phyloP scores from a whole-genome alignment of 2,329 filamentous ascomycete species.

The Colletotrichum lentis region DNA sequence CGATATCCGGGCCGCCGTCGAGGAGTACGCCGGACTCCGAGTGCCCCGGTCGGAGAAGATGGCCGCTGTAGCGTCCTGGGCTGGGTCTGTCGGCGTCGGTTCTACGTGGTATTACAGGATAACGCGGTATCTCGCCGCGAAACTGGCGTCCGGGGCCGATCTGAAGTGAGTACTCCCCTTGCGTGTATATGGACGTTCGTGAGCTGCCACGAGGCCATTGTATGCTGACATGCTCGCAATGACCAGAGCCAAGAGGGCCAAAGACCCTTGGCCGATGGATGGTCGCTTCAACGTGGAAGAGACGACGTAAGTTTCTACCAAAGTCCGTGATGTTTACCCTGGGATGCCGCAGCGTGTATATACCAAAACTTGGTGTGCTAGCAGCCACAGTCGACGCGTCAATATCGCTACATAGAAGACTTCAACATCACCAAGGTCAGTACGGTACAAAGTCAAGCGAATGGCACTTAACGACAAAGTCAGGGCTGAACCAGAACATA shows the following conservation, averaged over 20 bases:
- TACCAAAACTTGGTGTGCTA: too few species aligned
- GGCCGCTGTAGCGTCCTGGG: slow-evolving; percentile 37
- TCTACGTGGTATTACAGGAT: slow-evolving; percentile 19
- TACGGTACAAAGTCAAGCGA: too few species aligned
- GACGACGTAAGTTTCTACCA: background rate
- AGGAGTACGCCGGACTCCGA: slow-evolving; percentile 39
- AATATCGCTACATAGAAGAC: too few species aligned
- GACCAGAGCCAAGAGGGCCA: background rate
- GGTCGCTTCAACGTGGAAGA: background rate
- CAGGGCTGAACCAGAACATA: too few species aligned
- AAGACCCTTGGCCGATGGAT: background rate
- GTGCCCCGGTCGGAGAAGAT: slow-evolving; percentile 41
- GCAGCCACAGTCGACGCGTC: too few species aligned
- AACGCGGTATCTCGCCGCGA: background rate
- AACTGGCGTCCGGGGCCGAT: background rate
- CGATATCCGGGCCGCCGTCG: slow-evolving; percentile 21
- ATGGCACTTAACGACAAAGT: too few species aligned
- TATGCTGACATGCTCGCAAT: background rate
- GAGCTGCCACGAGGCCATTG: background rate
- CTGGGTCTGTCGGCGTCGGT: slow-evolving; percentile 36
- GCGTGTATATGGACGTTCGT: too few species aligned
- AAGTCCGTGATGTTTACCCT: background rate
- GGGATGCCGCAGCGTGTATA: too few species aligned
- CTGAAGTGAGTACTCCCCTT: background rate
- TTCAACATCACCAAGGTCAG: too few species aligned